A percentile compares a stretch with the other conserved stretches of the same genome.
Conservation (phyloP, 345 rosid species). For the Xanthoceras sorbifolium region DNA sequence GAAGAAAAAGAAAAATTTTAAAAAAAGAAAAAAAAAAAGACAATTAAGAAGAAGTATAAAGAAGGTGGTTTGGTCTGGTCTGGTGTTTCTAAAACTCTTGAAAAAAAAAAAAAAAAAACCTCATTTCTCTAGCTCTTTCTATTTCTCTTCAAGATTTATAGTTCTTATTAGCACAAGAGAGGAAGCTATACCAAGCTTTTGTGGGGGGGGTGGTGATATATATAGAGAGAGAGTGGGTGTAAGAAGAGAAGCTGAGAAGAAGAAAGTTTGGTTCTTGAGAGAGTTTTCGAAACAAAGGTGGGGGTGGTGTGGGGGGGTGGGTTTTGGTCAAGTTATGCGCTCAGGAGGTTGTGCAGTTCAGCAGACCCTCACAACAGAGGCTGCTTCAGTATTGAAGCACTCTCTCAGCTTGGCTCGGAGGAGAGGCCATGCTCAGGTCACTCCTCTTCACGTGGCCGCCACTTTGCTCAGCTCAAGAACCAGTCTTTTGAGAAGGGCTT, state of each 20-base stretch:
- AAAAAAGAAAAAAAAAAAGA: conserved; percentile 5
- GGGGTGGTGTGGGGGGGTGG: conserved; percentile 57
- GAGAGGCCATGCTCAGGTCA: conserved; percentile 95
- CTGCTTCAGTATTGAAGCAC: conserved; percentile 94
- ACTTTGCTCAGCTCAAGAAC: conserved; percentile 49
- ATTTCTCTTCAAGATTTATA: not conserved
- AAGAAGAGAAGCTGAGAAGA: conserved; percentile 12
- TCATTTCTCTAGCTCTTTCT: conserved; percentile 15
- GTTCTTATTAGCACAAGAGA: conserved; percentile 9
- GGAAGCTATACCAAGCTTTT: conserved; percentile 6
- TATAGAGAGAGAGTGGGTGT: conserved; percentile 19
- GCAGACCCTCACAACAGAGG: conserved; percentile 98
- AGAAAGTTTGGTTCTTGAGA: conserved; percentile 9
- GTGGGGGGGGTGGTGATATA: conserved; percentile 10
- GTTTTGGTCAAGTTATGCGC: conserved; percentile 77
- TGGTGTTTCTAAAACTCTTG: conserved; percentile 39
- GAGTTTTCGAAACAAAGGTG: not conserved
- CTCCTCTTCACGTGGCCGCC: conserved; percentile 74
- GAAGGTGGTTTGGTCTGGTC: conserved; percentile 35
- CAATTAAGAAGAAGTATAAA: conserved; percentile 42
- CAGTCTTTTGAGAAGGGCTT: conserved; percentile 48
- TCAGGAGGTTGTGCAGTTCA: conserved; percentile 88
- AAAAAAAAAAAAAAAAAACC: no score
- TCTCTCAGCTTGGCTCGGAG: conserved; percentile 83
- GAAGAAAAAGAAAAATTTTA: not conserved